phyloP scores from a whole-genome alignment of 371 early-diverging fungal genomes.

The Funneliformis caledonium region DNA sequence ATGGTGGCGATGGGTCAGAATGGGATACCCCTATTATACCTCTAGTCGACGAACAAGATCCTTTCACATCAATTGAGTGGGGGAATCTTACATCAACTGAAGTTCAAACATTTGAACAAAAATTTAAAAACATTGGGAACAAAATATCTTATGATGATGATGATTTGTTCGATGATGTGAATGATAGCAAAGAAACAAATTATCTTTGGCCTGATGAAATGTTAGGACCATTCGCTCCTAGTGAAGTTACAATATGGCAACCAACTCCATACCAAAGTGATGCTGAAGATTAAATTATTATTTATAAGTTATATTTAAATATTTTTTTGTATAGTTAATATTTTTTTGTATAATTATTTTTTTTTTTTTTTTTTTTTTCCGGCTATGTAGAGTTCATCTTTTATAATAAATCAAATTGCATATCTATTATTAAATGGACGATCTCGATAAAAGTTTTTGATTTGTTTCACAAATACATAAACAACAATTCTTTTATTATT shows the following conservation, averaged over 20 bases:
- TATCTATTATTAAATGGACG: too few species aligned
- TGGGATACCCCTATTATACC: conserved; percentile 29
- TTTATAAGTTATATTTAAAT: too few species aligned
- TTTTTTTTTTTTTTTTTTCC: too few species aligned
- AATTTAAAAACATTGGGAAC: background rate
- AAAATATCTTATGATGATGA: background rate
- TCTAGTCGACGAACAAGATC: conserved; percentile 11
- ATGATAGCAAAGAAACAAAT: background rate
- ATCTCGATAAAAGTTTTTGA: too few species aligned
- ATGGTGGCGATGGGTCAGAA: conserved; percentile 39
- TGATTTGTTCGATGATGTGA: background rate
- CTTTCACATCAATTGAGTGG: conserved; percentile 27
- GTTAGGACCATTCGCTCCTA: conserved; percentile 8
- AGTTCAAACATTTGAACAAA: background rate
- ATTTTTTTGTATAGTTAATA: too few species aligned
- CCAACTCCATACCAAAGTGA: conserved; percentile 22
- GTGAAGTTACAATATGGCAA: conserved; percentile 23
- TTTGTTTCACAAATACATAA: too few species aligned
- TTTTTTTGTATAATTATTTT: too few species aligned
- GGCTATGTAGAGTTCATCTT: too few species aligned
- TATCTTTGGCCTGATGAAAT: conserved; percentile 38
- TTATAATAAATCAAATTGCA: too few species aligned
- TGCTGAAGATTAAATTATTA: background rate
- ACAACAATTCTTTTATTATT: too few species aligned
- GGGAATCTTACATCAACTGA: background rate